Percentiles rank a stretch among this genome's conserved stretches.
phyloP scores from a whole-genome alignment of 2,329 filamentous ascomycete species.

The Chrysosporium queenslandicum region DNA sequence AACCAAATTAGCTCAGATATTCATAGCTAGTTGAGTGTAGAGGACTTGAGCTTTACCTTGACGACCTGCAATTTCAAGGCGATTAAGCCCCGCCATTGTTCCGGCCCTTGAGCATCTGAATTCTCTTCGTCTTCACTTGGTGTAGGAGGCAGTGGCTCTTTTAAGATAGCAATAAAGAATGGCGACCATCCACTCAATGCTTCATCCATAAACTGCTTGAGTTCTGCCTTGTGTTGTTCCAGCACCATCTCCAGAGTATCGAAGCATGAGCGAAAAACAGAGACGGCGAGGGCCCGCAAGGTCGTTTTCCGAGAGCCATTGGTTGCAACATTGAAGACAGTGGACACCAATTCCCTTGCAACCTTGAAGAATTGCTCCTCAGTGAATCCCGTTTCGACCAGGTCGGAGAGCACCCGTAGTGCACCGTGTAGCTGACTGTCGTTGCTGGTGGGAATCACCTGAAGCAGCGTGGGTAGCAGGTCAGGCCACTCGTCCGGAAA shows the following conservation, averaged over 20 bases:
- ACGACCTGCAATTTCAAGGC: slow-evolving; percentile 88
- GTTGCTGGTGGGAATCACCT: slow-evolving; percentile 62
- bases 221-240: slow-evolving; percentile 77
- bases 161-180: slow-evolving; percentile 73
- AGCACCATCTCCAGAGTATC: slow-evolving; percentile 95
- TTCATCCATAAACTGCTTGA: slow-evolving; percentile 82
- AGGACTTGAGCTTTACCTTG: slow-evolving; percentile 44
- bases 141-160: slow-evolving; percentile 57
- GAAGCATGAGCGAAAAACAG: slow-evolving; percentile 83
- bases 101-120: slow-evolving; percentile 46
- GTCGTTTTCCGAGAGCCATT: slow-evolving; percentile 63
- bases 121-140: slow-evolving; percentile 50
- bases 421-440: slow-evolving; percentile 81
- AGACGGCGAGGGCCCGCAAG: slow-evolving; percentile 74
- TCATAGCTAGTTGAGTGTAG: neutral
- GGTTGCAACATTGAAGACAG: slow-evolving; percentile 71
- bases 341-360: slow-evolving; percentile 72
- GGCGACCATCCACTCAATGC: slow-evolving; percentile 75
- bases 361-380: slow-evolving; percentile 92
- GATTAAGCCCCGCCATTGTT: slow-evolving; percentile 69
- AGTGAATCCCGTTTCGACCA: slow-evolving; percentile 86
- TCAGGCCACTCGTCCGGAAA: slow-evolving; percentile 94
- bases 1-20: slow-evolving; percentile 3
- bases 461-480: slow-evolving; percentile 69
- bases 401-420: slow-evolving; percentile 73